These are phyloP conservation scores for Prunus kanzakura DNA, from an alignment of 306 rosid species.

Conservation along the genomic window DNA sequence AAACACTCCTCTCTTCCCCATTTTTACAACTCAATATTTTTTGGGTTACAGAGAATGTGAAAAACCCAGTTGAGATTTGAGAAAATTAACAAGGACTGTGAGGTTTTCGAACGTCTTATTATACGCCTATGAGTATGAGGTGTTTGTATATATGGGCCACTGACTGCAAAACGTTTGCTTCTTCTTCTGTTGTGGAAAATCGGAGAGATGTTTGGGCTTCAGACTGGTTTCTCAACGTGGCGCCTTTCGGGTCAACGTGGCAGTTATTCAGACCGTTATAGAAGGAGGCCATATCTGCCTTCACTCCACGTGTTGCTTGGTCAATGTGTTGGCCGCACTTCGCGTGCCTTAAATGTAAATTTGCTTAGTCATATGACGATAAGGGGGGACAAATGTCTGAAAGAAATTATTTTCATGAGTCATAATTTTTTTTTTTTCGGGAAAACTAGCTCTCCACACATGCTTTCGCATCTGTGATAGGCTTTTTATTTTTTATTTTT, in stretches of 20 bases:
- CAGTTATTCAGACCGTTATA: conserved; percentile 14
- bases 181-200: neutral
- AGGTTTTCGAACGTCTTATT: neutral
- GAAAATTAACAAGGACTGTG: no score
- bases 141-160: neutral
- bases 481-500: no score
- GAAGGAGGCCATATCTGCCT: neutral
- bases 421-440: no score
- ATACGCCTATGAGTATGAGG: neutral
- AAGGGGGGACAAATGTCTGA: no score
- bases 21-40: neutral
- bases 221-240: conserved; percentile 41
- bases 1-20: conserved; percentile 24
- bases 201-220: conserved; percentile 14
- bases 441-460: no score
- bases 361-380: neutral
- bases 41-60: neutral
- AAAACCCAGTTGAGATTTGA: neutral
- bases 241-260: conserved; percentile 38
- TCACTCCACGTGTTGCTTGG: conserved; percentile 45
- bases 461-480: no score
- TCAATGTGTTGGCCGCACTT: neutral
- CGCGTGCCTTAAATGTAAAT: neutral
- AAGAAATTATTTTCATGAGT: no score
- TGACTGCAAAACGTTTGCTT: neutral